Base-by-base conservation (phyloP, 805 yeast species). In the Yarrowia divulgata region DNA sequence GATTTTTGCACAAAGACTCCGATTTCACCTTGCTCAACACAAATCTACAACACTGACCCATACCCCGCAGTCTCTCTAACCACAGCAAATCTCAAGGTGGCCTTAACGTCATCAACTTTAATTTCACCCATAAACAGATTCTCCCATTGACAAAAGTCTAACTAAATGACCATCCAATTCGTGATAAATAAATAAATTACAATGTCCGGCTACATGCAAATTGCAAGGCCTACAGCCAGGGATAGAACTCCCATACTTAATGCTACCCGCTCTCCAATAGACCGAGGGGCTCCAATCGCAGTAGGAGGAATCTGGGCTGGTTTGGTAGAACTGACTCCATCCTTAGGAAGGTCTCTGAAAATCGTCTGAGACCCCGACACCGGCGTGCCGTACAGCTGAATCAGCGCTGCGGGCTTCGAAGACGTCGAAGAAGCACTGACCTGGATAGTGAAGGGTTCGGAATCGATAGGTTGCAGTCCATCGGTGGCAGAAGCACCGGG, bases 351-450 rank as follows among this genome's bases (percentile, higher is more conserved):
- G 42, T 60, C 52, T 34, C 39, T 60, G 52, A 60, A 60, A 9
- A 63, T 37, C 0, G 68, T 63, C 5, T 37, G 57, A 16, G 55
- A 48, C 1, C 68, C 68, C 6, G 68, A 63, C n/a, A 63, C 8
- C 5, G 68, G 68, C 1, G 57, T 63, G 14, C 57, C 57, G 2
- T 48, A 63, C 13, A 63, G 1, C 57, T 63, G 68, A 23, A 63
- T 63, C 23, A 48, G 2, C 5, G 68, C 57, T 9, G 32, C 55
- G 1, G 68, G 37, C 18, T 49, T 37, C 2, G 68, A 63, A 8
- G 68, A 48, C 10, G 68, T 63, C 2, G 68, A 18, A 9, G 23
- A 37, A 3, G 57, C 57, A 48, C 68, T 63, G 29, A 48, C 55
- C 29, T 63, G 45, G 18, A 49, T 63, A 2, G 68, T 23, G 14